Evolutionary conservation across 208 protist species (phyloP), one percentile per base, ranked within the genome.

Genomic region (Trypanosoma rangeli): DNA sequence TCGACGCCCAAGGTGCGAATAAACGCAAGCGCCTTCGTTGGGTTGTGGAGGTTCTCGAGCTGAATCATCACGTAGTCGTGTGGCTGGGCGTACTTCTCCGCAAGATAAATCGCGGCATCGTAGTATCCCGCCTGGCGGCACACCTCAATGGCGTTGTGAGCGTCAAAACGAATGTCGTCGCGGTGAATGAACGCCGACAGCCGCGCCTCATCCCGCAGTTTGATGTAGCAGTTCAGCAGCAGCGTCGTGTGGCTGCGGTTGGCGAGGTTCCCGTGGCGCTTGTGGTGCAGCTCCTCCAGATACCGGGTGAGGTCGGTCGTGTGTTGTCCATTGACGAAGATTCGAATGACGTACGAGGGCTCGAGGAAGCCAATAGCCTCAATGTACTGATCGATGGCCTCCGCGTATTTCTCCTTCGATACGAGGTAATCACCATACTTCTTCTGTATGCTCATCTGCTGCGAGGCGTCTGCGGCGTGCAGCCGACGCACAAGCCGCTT

Each of bases 171-270:
- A 49, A 96, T 80, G 60, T 98, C 92, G 39, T 84, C 74, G 42
- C 82, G 76, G 60, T 87, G 93, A 63, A 99, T 92, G 58, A 99
- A 99, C 26, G 84, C 85, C 29, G 88, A 79, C 5, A 99, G 75
- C 58, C 95, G 90, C 33, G 67, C 77, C 13, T 84, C 91, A 50
- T 99, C 91, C 56, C 96, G 96, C 20, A 97, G 79, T 68, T 98
- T 98, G 29, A 96, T 98, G 85, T 99, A 99, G 78, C 97, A 98
- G 62, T 98, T 98, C 9, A 99, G 81, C 12, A 99, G 80, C 20
- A 99, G 84, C 9, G 97, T 99, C 0, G 98, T 99, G 83, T 99
- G 97, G 52, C 98, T 91, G 18, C 90, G 74, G 39, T 92, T 98
- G 48, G 95, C 95, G 20, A 89, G 33, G 46, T 72, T 49, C n/a